These are phyloP conservation scores for Candida qinlingensis DNA, from an alignment of 805 yeast species.

Conservation along the genomic window DNA sequence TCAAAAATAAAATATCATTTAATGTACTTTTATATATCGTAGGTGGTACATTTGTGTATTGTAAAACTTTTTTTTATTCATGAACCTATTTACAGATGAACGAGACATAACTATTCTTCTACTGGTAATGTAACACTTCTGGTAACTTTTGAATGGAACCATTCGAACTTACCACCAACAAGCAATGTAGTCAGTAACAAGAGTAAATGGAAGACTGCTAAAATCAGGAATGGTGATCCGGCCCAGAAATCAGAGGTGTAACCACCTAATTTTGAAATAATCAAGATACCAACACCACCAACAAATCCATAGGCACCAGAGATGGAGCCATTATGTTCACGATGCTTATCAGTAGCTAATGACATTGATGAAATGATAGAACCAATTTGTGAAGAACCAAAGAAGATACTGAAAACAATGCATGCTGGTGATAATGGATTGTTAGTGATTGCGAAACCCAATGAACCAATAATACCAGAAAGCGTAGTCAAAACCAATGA, in stretches of 20 bases:
- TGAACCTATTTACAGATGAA: slow-evolving; percentile 1
- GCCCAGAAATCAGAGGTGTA: slow-evolving; percentile 49
- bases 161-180: slow-evolving; percentile 18
- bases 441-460: slow-evolving; percentile 29
- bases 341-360: slow-evolving; percentile 42
- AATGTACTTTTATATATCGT: slow-evolving; percentile 4
- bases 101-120: slow-evolving; percentile 2
- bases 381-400: slow-evolving; percentile 61
- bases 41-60: too few species aligned
- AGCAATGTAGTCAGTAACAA: slow-evolving; percentile 19
- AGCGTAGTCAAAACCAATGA: slow-evolving; percentile 34
- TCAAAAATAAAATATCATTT: slow-evolving; percentile 17
- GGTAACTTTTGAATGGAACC: slow-evolving; percentile 5
- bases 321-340: slow-evolving; percentile 52
- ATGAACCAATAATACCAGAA: slow-evolving; percentile 40
- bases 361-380: slow-evolving; percentile 61
- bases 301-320: slow-evolving; percentile 64
- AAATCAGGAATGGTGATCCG: slow-evolving; percentile 53
- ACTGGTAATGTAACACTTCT: slow-evolving; percentile 10
- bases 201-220: slow-evolving; percentile 37
- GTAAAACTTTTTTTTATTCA: too few species aligned
- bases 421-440: slow-evolving; percentile 33
- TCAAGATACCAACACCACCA: slow-evolving; percentile 64
- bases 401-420: slow-evolving; percentile 35
- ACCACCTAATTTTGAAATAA: slow-evolving; percentile 60